Base-by-base conservation (phyloP, 2,329 filamentous ascomycete species). In the Eurotiales sp. region DNA sequence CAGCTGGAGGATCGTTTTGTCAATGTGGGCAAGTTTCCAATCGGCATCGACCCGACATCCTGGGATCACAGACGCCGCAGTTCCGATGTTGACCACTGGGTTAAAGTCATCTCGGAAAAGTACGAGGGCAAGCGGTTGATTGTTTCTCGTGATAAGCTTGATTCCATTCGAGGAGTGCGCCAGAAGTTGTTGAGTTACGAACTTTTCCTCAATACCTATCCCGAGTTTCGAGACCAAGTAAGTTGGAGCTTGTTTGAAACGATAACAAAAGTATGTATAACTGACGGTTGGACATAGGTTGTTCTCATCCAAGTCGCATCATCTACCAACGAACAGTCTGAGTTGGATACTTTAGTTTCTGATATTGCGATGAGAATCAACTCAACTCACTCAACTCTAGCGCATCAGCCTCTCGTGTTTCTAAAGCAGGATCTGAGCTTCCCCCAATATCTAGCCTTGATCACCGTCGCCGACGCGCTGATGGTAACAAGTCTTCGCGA, bases 331-430 rank as follows among this genome's bases (percentile, higher is more conserved):
- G 91, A 96, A 65, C 88, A 95, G 66, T 83, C 83, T 17, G 91
- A 96, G 64, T 79, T 96, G 8, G 88, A 95, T 60, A 87, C 88
- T 1, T 89, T 87, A 0, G 87, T 97, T 21, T 91, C 89, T 1
- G 90, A 96, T 66, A 96, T 97, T 65, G 90, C 95, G 56, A 95
- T 90, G 47, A 84, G 92, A 54, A 92, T 97, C 66, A 96, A 97
- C 68, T 93, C 90, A 1, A 84, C 85, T 1, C 91, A 91, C 77
- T 91, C 91, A 6, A 96, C 90, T 22, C 77, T 97, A 45, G 88
- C 90, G 0, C 93, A 96, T 63, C 90, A 95, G 63, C 92, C 92
- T 1, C 81, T 97, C 10, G 88, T 96, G 5, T 96, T 96, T 69
- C 77, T 97, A 48, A 91, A 95, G 70, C 92, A 97, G 68, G 92